phyloP scores from a whole-genome alignment of 305 asterid species.

The Fraxinus paxiana region DNA sequence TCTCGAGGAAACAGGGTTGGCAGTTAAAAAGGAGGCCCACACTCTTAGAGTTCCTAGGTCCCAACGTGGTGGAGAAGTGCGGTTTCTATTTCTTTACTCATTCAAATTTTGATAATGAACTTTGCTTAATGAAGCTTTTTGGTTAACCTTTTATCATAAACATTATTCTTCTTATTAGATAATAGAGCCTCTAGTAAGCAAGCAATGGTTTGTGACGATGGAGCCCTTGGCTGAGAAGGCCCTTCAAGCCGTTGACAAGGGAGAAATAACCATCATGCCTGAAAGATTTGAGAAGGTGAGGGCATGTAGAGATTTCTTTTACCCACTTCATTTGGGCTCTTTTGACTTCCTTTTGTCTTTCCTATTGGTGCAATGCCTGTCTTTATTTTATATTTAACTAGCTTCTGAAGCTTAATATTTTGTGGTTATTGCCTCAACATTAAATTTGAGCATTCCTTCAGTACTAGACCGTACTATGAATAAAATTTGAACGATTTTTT shows the following conservation, averaged over 20 bases:
- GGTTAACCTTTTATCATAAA: constrained; percentile 19
- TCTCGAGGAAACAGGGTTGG: constrained; percentile 90
- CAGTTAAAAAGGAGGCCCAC: constrained; percentile 81
- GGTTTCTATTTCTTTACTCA: constrained; percentile 20
- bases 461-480: not conserved
- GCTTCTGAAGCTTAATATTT: constrained; percentile 11
- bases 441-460: not conserved
- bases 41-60: constrained; percentile 91
- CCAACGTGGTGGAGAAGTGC: constrained; percentile 98
- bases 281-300: constrained; percentile 93
- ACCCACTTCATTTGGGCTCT: constrained; percentile 10
- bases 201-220: constrained; percentile 98
- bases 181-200: constrained; percentile 93
- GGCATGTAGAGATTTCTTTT: constrained; percentile 12
- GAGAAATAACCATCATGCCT: constrained; percentile 82
- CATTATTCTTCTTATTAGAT: constrained; percentile 46
- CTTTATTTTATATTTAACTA: constrained; percentile 3
- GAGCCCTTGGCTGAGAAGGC: constrained; percentile 96
- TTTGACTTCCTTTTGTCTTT: constrained; percentile 9
- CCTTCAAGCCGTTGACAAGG: constrained; percentile 75
- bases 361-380: constrained; percentile 6
- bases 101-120: constrained; percentile 17
- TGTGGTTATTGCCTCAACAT: constrained; percentile 16
- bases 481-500: not conserved
- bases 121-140: constrained; percentile 12